Conservation (phyloP, 495 filamentous ascomycete genomes). For the Clavariopsis aquatica region DNA sequence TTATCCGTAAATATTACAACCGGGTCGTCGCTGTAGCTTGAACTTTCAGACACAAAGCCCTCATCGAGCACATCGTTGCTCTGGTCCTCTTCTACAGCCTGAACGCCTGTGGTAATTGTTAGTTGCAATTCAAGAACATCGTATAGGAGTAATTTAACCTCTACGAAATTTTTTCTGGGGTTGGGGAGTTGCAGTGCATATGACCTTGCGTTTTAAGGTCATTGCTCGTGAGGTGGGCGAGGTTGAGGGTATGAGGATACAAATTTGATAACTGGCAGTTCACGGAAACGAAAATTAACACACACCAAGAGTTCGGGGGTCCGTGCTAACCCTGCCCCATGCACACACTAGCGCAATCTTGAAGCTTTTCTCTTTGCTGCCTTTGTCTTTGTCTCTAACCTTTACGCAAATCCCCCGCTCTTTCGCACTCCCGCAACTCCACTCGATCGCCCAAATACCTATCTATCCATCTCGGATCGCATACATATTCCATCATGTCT, state of each 20-base stretch:
- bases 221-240: conserved; percentile 3
- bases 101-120: background rate
- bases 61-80: background rate
- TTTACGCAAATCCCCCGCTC: background rate
- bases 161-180: conserved; percentile 12
- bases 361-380: conserved; percentile 12
- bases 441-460: too few species aligned
- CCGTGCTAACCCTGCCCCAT: conserved; percentile 6
- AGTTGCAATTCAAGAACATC: background rate
- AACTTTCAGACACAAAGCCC: background rate
- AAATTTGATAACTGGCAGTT: background rate
- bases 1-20: conserved; percentile 32
- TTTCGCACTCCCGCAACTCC: background rate
- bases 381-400: conserved; percentile 3
- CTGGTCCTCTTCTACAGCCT: background rate
- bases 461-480: background rate
- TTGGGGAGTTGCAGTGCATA: background rate
- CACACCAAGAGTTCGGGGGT: conserved; percentile 23
- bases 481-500: conserved; percentile 60
- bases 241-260: background rate
- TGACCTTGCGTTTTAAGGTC: conserved; percentile 24
- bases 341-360: background rate
- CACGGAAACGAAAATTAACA: background rate
- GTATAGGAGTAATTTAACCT: conserved; percentile 6
- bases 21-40: background rate